A percentile compares a stretch with the other conserved stretches of the same genome.
These are phyloP conservation scores for Populus nigra DNA, from an alignment of 345 rosid genomes.

Conservation along the genomic window DNA sequence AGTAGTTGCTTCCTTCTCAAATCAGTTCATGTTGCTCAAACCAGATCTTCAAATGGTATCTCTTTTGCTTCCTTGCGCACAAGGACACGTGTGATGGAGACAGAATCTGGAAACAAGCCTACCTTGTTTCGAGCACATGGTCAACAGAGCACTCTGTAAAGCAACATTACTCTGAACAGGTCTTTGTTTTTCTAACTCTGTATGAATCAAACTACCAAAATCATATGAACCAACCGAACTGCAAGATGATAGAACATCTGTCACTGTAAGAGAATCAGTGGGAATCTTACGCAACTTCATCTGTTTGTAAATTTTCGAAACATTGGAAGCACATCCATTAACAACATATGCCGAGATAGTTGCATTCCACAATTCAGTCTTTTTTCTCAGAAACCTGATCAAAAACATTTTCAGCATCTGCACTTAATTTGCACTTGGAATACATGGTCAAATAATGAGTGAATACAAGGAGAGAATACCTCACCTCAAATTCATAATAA, in stretches of 20 bases:
- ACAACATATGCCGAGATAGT: slow-evolving; percentile 64
- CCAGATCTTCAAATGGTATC: too few relatives aligned
- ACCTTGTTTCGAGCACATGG: slow-evolving; percentile 46
- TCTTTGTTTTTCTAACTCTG: slow-evolving; percentile 48
- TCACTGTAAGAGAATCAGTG: slow-evolving; percentile 57
- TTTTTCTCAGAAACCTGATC: slow-evolving; percentile 33
- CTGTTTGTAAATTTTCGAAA: slow-evolving; percentile 40
- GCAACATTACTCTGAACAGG: slow-evolving; percentile 38
- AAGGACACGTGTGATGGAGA: slow-evolving; percentile 67
- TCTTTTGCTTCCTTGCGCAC: neutral
- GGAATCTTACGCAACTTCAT: slow-evolving; percentile 42
- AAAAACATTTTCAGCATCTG: slow-evolving; percentile 54
- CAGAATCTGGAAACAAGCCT: slow-evolving; percentile 51
- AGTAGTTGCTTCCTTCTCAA: too few relatives aligned
- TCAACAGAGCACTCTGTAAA: slow-evolving; percentile 51
- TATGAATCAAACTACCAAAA: slow-evolving; percentile 64
- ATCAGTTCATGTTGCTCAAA: too few relatives aligned
- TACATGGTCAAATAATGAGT: slow-evolving; percentile 71
- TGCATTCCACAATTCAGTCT: slow-evolving; percentile 67
- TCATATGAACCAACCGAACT: slow-evolving; percentile 37
- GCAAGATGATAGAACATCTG: slow-evolving; percentile 55
- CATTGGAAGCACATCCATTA: slow-evolving; percentile 38
- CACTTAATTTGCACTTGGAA: slow-evolving; percentile 54
- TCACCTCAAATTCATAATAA: too few relatives aligned
- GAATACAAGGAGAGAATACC: neutral